Conservation (phyloP, 768 basidiomycete genomes). For the Russula emetica region DNA sequence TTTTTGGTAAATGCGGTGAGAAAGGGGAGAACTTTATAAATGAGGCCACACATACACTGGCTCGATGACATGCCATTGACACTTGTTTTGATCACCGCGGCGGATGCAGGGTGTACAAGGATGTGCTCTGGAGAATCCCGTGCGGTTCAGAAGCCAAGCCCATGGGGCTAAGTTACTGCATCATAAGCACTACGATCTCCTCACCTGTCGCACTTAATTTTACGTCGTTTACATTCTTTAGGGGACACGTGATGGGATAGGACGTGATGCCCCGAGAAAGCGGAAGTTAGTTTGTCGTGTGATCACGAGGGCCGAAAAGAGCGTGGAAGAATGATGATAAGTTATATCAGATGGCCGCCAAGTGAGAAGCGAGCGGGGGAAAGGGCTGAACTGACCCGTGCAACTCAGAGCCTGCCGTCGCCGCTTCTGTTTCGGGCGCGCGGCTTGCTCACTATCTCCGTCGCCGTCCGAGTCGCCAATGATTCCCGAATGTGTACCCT, state of each 20-base stretch:
- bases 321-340: constrained; percentile 23
- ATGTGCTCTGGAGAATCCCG: constrained; percentile 50
- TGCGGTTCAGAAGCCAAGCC: constrained; percentile 24
- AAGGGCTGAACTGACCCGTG: constrained; percentile 53
- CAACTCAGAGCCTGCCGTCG: constrained; percentile 80
- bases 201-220: constrained; percentile 86
- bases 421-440: constrained; percentile 77
- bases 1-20: neutral
- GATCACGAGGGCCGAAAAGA: constrained; percentile 28
- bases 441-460: constrained; percentile 40
- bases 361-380: constrained; percentile 27
- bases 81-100: constrained; percentile 74
- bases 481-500: constrained; percentile 35
- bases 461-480: constrained; percentile 55
- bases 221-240: constrained; percentile 78
- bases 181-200: constrained; percentile 13
- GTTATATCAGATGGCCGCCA: constrained; percentile 31
- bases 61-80: constrained; percentile 80
- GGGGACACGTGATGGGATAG: constrained; percentile 21
- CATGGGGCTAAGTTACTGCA: constrained; percentile 19
- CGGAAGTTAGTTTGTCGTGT: constrained; percentile 29
- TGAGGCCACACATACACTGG: constrained; percentile 56
- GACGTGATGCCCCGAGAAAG: constrained; percentile 12
- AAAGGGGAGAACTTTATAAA: constrained; percentile 2
- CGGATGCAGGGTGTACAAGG: constrained; percentile 79